Base-by-base conservation (phyloP, 2,329 filamentous ascomycete species). In the Calonectria henricotiae region DNA sequence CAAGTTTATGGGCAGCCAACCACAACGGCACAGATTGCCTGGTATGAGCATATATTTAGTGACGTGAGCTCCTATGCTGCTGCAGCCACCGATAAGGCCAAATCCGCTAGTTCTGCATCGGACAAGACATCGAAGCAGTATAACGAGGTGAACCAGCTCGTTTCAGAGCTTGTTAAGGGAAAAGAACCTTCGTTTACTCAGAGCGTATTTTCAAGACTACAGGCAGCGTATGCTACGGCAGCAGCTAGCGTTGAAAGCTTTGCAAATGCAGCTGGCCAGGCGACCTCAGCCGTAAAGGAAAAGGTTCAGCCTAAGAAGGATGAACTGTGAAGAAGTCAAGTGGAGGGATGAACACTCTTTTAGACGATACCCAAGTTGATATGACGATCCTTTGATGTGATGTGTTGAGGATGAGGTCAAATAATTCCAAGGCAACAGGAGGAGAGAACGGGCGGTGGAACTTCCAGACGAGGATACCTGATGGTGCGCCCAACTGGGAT, bases 121-220 rank as follows among this genome's bases (percentile, higher is more conserved):
- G 87, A 87, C 23, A 87, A 87, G 46, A 89, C 89, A 0, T 85
- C 85, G 6, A 86, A 88, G 58, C 92, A 94, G 76, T 95, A 94
- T 74, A 88, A 89, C 5, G 90, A 90, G 30, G 88, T 97, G 5
- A 90, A 91, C 79, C 89, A 88, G 13, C 87, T 96, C 2, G 87
- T 97, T 15, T 93, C 92, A 1, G 94, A 97, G 80, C 85, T 97
- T 1, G 86, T 97, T 15, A 83, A 88, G 46, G 94, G 93, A 64
- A 94, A 92, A 80, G 94, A 97, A 79, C 91, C 93, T 0, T 90
- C 91, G 15, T 97, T 94, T 77, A 95, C 92, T 0, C 93, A 97
- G 78, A 95, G 93, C 69, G 92, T 96, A 3, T 90, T 94, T 82
- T 90, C 86, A 63, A 89, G 92, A 62, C 86, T 97, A 13, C 89